Base-by-base conservation (phyloP, 768 basidiomycete species). In the Hypholoma fasciculare region DNA sequence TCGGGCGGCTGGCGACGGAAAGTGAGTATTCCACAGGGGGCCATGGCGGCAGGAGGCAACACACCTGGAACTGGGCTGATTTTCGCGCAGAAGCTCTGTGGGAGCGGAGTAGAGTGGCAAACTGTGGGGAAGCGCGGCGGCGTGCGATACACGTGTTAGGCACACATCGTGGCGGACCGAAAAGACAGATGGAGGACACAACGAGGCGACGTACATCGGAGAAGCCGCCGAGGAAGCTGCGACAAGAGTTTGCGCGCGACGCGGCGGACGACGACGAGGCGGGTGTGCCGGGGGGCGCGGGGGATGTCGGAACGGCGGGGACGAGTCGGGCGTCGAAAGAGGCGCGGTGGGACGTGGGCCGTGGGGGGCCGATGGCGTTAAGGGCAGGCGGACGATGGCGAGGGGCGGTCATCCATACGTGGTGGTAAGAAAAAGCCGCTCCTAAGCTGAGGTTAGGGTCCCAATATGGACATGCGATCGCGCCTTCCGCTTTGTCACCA, bases 91-190 rank as follows among this genome's bases (percentile, higher is more conserved):
- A 68, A 48, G 63, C 61, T 64, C 74, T 76, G 71, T 74, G 73
- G 67, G 76, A 75, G 70, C 70, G 74, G 65, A 77, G 70, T 65
- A 75, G 65, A 61, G 75, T 68, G 57, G 77, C 74, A 65, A 77
- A 71, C 76, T 78, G 65, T 57, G 59, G 56, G 54, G 56, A 62
- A 39, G 65, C 23, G 23, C 23, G 59, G 64, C 40, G 17, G 40
- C 40, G 40, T 56, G 70, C 58, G 52, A 62, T 69, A 76, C 81
- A 83, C 80, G 80, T 82, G 81, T 80, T 78, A 74, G 74, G 73
- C 72, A 78, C 75, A 68, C 60, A 46, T 36, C 9, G 12, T 20
- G 38, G 23, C 13, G 23, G 49, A 61, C 59, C 58, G 56, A 16
- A 43, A 50, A 57, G 52, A 62, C 56, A 40, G 11, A 40, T 20